These are phyloP conservation scores for Nadsonia commutata DNA, from an alignment of 1,139 yeast species.

Conservation along the genomic window DNA sequence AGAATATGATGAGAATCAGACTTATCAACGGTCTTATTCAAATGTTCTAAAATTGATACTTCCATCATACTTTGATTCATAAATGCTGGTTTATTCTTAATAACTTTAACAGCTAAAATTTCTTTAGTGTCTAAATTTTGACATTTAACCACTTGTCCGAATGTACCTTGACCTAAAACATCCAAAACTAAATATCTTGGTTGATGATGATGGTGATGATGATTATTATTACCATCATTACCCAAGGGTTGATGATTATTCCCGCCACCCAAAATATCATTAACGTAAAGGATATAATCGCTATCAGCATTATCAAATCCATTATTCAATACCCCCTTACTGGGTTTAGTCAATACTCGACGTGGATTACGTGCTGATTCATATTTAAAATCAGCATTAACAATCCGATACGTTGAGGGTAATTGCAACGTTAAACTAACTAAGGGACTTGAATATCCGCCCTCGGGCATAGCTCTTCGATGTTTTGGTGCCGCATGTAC, in stretches of 20 bases:
- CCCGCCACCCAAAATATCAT: conserved; percentile 79
- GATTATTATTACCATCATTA: conserved; percentile 79
- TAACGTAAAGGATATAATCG: conserved; percentile 89
- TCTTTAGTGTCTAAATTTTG: conserved; percentile 82
- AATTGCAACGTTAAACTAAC: conserved; percentile 67
- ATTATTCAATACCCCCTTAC: conserved; percentile 65
- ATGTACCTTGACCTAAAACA: conserved; percentile 89
- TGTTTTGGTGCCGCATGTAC: conserved; percentile 38
- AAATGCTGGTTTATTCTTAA: conserved; percentile 84
- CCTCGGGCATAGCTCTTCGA: conserved; percentile 67
- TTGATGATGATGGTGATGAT: too few species aligned
- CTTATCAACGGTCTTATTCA: conserved; percentile 60
- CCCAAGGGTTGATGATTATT: too few species aligned
- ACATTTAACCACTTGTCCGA: conserved; percentile 97
- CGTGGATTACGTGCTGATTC: conserved; percentile 79
- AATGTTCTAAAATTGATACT: conserved; percentile 68
- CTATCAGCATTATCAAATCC: conserved; percentile 82
- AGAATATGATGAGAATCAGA: conserved; percentile 60
- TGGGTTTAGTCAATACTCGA: conserved; percentile 83
- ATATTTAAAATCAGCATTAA: conserved; percentile 80
- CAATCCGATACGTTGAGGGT: conserved; percentile 67
- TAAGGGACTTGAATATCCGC: conserved; percentile 71
- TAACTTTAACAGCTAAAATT: conserved; percentile 86
- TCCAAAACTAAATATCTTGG: conserved; percentile 79
- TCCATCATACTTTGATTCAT: conserved; percentile 86